Base-by-base conservation (phyloP, 2,329 filamentous ascomycete genomes). In the Ophidiomyces ophidiicola region DNA sequence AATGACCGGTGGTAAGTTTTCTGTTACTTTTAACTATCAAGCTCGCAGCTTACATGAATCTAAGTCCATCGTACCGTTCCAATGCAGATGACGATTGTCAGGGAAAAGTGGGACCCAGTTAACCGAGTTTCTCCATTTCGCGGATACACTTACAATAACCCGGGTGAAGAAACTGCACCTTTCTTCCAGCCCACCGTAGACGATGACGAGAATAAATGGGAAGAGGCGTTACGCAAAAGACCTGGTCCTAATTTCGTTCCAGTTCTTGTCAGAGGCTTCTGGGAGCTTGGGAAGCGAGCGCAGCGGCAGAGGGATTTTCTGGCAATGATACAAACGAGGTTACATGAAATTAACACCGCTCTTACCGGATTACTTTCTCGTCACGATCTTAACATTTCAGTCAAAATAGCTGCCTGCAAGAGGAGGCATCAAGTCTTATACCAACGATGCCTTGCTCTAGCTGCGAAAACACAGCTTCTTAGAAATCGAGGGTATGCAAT, bases 331-430 rank as follows among this genome's bases (percentile, higher is more conserved):
- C 71, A 73, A 46, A 63, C 63, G 31, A 69, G 75, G 17, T 58
- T 79, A 21, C 74, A 78, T 51, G 74, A 80, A 54, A 79, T 80
- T 60, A 78, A 79, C 57, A 71, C 71, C 46, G 70, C 65, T 19
- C 62, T 80, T n/a, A 67, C 67, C 1, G 63, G 70, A 7, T 63
- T 78, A 44, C 69, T 78, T 44, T 68, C 72, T 31, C 68, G 69
- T 24, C 76, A 80, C 49, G 72, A 78, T 45, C 58, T 79, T 44
- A 67, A 69, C 14, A 68, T 78, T 38, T 71, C 71, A 4, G 68
- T 74, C 36, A 66, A 71, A 43, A 68, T 77, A 20, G 68, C 69
- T 18, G 71, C 75, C 39, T 72, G 72, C 33, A 69, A 70, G 46
- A 64, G 74, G 40, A 71, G 69, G 52, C 76, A 80, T 53, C 61